Evolutionary conservation across 2,329 filamentous ascomycete genomes (phyloP), one percentile per base, ranked within the genome.

Genomic region (Pseudocercospora vitis): DNA sequence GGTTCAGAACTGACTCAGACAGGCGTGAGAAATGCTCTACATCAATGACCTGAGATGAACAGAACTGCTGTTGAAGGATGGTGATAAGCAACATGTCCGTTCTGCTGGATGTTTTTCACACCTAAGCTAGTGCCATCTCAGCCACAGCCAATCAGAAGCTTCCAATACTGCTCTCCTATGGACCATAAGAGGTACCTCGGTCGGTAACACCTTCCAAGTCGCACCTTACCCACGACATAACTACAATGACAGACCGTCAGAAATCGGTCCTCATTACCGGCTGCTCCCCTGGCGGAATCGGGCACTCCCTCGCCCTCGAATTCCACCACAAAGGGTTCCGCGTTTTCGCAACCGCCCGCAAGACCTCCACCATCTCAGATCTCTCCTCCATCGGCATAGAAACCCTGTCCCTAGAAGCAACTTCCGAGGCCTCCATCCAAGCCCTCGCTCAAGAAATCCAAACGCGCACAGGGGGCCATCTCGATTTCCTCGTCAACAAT

Each of bases 401-500:
- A 45, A 81, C 79, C 7, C 64, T 83, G 21, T 71, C 76, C 26
- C 72, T 84, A 29, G 79, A 81, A 56, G 80, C 82, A 47, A 77
- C 78, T 52, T 70, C 73, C 24, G 67, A 71, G 16, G 70, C 74
- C n/a, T 80, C 75, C 54, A 76, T 84, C 53, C 67, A 70, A 19
- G 65, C 67, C 8, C 75, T 81, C 33, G 74, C 72, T 56, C 65
- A 71, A 5, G 73, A 78, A 48, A 72, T 84, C 12, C 31, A 55
- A n/a, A 53, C 59, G 7, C 79, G 78, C 16, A 76, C 81, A 0
- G 69, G 68, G 7, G 76, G 75, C 16, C 12, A 21, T 12, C 71
- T 84, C n/a, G 76, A 83, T 61, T 76, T 78, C 59, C 71, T 84
- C 9, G 77, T 83, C 61, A 83, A 83, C 65, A 84, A 84, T 70